Conservation (phyloP, 2,329 filamentous ascomycete species). For the Tolypocladium nubicola region DNA sequence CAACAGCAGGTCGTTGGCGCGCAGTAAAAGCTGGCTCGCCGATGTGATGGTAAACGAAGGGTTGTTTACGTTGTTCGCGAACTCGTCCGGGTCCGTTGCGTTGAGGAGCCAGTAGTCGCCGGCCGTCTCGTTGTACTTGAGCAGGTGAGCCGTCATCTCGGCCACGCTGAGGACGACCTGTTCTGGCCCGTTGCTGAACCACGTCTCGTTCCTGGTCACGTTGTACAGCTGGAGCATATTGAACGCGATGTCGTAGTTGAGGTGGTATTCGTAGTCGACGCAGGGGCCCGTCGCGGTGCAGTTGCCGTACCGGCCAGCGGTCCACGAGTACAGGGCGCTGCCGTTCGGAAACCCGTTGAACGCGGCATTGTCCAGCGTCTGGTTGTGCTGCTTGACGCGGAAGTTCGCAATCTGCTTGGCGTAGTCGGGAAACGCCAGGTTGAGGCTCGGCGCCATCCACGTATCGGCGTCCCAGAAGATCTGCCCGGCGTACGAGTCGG, state of each 20-base stretch:
- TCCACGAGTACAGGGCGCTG: slow-evolving; percentile 54
- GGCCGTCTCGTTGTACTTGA: neutral
- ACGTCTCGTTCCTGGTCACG: neutral
- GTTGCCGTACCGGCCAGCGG: slow-evolving; percentile 54
- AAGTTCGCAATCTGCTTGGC: slow-evolving; percentile 16
- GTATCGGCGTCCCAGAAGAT: slow-evolving; percentile 20
- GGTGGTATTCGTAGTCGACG: slow-evolving; percentile 61
- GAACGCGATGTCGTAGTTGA: slow-evolving; percentile 59
- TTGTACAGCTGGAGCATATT: slow-evolving; percentile 35
- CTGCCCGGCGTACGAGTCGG: slow-evolving; percentile 17
- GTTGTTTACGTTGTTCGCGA: slow-evolving; percentile 56
- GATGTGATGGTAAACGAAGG: slow-evolving; percentile 59
- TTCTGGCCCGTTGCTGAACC: neutral
- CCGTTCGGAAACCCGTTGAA: slow-evolving; percentile 32
- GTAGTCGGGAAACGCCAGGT: slow-evolving; percentile 12
- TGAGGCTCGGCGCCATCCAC: slow-evolving; percentile 16
- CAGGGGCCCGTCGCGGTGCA: slow-evolving; percentile 50
- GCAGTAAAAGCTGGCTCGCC: slow-evolving; percentile 42
- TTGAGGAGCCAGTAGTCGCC: neutral
- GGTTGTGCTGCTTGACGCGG: slow-evolving; percentile 19
- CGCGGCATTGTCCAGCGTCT: slow-evolving; percentile 48
- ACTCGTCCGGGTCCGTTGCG: slow-evolving; percentile 60
- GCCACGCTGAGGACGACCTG: neutral
- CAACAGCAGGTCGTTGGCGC: slow-evolving; percentile 46
- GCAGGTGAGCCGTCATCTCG: neutral